Evolutionary conservation across 768 basidiomycete species (phyloP), one percentile per base, ranked within the genome.

Genomic region (Sutorius australiensis): DNA sequence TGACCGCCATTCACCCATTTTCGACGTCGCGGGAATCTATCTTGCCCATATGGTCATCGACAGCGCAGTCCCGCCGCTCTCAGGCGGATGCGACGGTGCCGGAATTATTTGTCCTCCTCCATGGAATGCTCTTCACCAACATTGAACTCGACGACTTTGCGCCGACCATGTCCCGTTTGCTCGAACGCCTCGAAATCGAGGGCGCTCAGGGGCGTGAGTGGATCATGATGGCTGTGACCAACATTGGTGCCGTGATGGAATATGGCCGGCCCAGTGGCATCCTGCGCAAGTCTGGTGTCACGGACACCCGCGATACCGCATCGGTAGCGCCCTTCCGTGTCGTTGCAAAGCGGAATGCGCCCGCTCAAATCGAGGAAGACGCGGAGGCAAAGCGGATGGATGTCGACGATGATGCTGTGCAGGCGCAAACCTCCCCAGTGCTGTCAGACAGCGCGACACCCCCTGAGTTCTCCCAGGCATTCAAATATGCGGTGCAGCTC

Each of bases 41-140:
- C 12, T 77, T 95, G 3, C 84, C 87, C 0, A 73, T 98, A n/a
- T 98, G 95, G 86, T 89, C 92, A 7, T 76, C 77, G 4, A 72
- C 82, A 3, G 77, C 86, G 0, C 69, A 70, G 55, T 76, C 83
- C 7, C 81, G 84, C 16, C 86, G 92, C 3, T 80, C 84, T 14
- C 77, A 79, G 10, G 87, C 94, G 2, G 93, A 95, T 58, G 82
- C 89, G 6, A 75, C 73, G 2, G 79, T 78, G 0, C 70, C 87
- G 0, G 92, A 94, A 24, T 78, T 97, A 0, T 99, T 98, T 59
- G 82, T 98, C 31, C 81, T 92, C 11, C 75, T 99, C 0, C 97
- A 98, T 54, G 95, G 97, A 27, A 95, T 98, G 93, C 78, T 99
- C 1, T 98, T 98, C 73, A 98, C 97, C 13, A 87, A 89, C 58